Evolutionary conservation across 176 grass and related monocot genomes (phyloP), one percentile per base, ranked within the genome.

Genomic region (Eleusine coracana): DNA sequence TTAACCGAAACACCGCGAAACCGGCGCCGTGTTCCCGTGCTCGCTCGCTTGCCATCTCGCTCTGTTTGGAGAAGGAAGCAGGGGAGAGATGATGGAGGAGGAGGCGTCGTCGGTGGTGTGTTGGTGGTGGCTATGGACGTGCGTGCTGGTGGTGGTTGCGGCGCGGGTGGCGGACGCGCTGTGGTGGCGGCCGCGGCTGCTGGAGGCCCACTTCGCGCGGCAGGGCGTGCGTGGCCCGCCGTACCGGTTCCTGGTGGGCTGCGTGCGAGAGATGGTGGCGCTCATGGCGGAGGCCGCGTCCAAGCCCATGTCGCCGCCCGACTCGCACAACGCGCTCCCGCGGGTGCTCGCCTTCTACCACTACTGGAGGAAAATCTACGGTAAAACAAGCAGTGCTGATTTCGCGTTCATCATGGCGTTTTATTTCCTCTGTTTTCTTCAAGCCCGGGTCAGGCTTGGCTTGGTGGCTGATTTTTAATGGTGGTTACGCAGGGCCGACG

Each of bases 321-420:
- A 76, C 40, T 84, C 91, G 4, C 92, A 97, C 77, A 62, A 94
- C 79, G 87, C 89, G 68, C 88, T 97, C 4, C 94, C 92, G 2
- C 23, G 94, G 84, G 94, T 97, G 45, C 94, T 97, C 59, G 80
- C 89, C 5, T 97, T 97, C 87, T 97, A 97, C 83, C 89, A 90
- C 84, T 84, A 94, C 81, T 97, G 94, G 94, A 87, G 85, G 59
- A 94, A 89, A 72, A 97, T 90, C 58, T 97, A 97, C 73, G 94
- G 94, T 97, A 86, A 46, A 2, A 34, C 7, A 44, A 52, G n/a
- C n/a, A n/a, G 9, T 17, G 5, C 0, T 11, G n/a, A n/a, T n/a
- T 25, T n/a, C 20, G 61, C 21, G 13, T 12, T 9, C 41, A 18
- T 23, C n/a, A 21, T 28, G 14, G 42, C n/a, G 16, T 49, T 15